Evolutionary conservation across 2,329 filamentous ascomycete species (phyloP).

Genomic region (Blumeria hordei): DNA sequence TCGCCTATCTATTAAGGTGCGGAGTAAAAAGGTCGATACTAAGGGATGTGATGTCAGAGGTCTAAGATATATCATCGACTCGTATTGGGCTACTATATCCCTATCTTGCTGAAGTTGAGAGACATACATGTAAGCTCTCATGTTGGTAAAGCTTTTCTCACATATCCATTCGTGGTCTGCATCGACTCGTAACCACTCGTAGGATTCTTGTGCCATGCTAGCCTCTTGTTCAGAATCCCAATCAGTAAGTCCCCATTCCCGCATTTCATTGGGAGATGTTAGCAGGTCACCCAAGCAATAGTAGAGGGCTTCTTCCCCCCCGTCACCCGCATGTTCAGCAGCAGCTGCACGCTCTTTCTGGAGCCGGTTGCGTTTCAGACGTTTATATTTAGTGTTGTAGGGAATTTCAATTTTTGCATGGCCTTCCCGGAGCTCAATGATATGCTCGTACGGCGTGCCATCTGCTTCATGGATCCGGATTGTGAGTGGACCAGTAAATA

Average conservation of each 20-base stretch:
- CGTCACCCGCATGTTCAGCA: constrained; percentile 34
- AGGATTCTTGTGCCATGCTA: constrained; percentile 85
- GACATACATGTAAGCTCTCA: constrained; percentile 93
- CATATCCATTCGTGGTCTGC: constrained; percentile 97
- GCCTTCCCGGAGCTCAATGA: constrained; percentile 79
- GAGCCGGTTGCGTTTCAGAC: constrained; percentile 66
- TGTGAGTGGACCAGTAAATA: constrained; percentile 91
- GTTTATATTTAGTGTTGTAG: constrained; percentile 98
- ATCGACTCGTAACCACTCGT: constrained; percentile 96
- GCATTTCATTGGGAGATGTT: constrained; percentile 55
- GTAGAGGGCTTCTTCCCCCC: constrained; percentile 60
- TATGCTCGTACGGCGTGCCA: constrained; percentile 93
- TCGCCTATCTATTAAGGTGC: constrained; percentile 71
- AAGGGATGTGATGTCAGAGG: constrained; percentile 46
- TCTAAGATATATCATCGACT: constrained; percentile 52
- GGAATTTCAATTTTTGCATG: constrained; percentile 77
- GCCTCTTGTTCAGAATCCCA: constrained; percentile 78
- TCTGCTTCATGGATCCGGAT: constrained; percentile 95
- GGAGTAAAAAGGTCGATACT: constrained; percentile 67
- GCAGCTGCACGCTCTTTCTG: constrained; percentile 55
- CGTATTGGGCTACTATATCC: constrained; percentile 73
- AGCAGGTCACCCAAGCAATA: constrained; percentile 87
- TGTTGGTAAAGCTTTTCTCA: constrained; percentile 49
- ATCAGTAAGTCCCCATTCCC: constrained; percentile 64
- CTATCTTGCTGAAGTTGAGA: constrained; percentile 93